Base-by-base conservation (phyloP, 768 basidiomycete species). In the Termitomyces bulborhizus region DNA sequence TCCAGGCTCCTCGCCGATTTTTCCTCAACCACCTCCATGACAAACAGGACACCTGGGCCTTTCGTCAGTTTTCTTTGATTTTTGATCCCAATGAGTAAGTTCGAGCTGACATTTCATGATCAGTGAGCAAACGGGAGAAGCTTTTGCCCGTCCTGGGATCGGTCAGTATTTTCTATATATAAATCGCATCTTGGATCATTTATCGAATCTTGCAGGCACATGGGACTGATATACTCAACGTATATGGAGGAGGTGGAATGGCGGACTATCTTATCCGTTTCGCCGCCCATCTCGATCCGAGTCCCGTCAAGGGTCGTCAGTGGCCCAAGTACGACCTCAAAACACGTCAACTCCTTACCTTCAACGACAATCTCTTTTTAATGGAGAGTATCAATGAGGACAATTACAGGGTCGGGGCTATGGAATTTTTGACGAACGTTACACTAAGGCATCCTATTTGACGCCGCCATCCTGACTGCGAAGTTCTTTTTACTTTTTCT, bases 1-100 rank as follows among this genome's bases (percentile, higher is more conserved):
- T 83, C 67, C 76, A 82, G 54, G 77, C 70, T 0, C 76, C 81
- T 43, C 65, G 80, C 12, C 62, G 79, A 3, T 76, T 76, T 65
- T 70, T 83, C 56, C 60, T 82, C 31, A 61, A 75, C 31, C 53
- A 68, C 24, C 65, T 58, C 1, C 65, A 73, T 0, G 68, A 65
- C 0, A 73, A 69, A 43, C 74, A 79, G 61, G 69, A 71, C n/a
- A 69, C 69, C 1, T 82, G 78, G 77, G 64, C 68, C 1, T 80
- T 71, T 62, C 39, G 76, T 77, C 31, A 54, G 75, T 68, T 3
- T 32, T 12, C 16, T 1, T 46, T 29, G 5, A 36, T 37, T 24
- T 9, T 27, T 37, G 16, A 15, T 27, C 18, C 24, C 32, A 6
- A 32, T 18, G 1, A 11, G n/a, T n/a, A n/a, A 39, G 5, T 39